These are phyloP conservation scores for Eustoma russellianum DNA, from an alignment of 257 asterid genomes.

Conservation along the genomic window DNA sequence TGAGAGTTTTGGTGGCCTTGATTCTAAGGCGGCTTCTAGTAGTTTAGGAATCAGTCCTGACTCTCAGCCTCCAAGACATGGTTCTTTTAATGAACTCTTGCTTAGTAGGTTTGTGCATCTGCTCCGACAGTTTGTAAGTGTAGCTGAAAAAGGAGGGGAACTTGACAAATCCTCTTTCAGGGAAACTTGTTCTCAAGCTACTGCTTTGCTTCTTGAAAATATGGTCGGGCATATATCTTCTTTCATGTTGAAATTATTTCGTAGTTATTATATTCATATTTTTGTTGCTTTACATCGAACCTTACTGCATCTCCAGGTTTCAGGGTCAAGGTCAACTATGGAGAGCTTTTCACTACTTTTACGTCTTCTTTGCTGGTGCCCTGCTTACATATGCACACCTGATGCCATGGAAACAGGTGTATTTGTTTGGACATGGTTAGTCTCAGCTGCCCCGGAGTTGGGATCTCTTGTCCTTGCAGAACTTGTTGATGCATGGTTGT, in stretches of 20 bases:
- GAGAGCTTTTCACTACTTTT: constrained; percentile 96
- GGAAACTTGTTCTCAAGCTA: constrained; percentile 93
- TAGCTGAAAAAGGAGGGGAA: constrained; percentile 81
- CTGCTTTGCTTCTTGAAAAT: constrained; percentile 91
- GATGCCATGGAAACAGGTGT: constrained; percentile 98
- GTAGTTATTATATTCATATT: constrained; percentile 11
- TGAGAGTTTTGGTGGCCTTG: constrained; percentile 75
- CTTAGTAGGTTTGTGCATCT: constrained; percentile 63
- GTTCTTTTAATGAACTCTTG: constrained; percentile 68
- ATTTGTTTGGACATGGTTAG: constrained; percentile 96
- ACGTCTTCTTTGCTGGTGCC: constrained; percentile 99
- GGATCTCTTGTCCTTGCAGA: constrained; percentile 96
- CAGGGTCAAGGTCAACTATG: constrained; percentile 53
- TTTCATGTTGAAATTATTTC: constrained; percentile 1
- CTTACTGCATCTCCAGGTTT: constrained; percentile 46
- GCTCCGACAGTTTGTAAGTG: constrained; percentile 83
- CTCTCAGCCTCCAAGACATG: constrained; percentile 41
- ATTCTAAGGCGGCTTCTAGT: constrained; percentile 18
- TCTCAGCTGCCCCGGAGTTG: constrained; percentile 96
- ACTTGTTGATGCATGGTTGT: constrained; percentile 98
- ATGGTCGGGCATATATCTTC: constrained; percentile 37
- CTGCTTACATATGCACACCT: constrained; percentile 88
- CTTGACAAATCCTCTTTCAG: constrained; percentile 83
- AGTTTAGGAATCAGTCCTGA: constrained; percentile 42
- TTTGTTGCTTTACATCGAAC: constrained; percentile 11